Evolutionary conservation across 106 monocot species (phyloP), one percentile per base, ranked within the genome.

Genomic region (Vanilla planifolia): DNA sequence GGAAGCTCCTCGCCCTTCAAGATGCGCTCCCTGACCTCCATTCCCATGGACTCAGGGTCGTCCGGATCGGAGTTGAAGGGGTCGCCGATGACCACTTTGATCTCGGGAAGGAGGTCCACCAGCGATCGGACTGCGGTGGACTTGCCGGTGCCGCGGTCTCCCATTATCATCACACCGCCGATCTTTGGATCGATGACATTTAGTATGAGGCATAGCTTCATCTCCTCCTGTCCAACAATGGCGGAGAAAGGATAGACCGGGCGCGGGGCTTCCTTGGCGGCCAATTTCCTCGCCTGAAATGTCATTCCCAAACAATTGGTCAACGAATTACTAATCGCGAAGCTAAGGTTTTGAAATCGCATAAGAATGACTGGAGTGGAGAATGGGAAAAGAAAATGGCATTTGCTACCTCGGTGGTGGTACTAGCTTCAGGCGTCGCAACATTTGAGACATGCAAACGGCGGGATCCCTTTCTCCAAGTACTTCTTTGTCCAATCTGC

Each of bases 131-230:
- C 98, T 3, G 98, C 67, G 15, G 98, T 99, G 33, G 98, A 99
- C 60, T 99, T 99, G 15, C 98, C 98, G 1, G 98, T 99, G 35
- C 98, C 98, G n/a, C 98, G 73, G 64, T 99, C 98, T 28, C 98
- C 98, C 98, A 99, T 99, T 67, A 99, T 99, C 98, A 99, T 99
- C 26, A 99, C 98, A 6, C 98, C 98, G 26, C 98, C 92, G 33
- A 99, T 99, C 73, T 99, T 99, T 23, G 98, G 98, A 68, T 99
- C 98, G 61, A 99, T 92, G 44, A 99, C 98, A 40, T 99, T 99
- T 25, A 99, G 85, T 5, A 99, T 71, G 8, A 99, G 84, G 70
- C 98, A 99, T 5, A 99, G 69, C 50, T 99, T 99, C 98, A 99
- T 99, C 88, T 99, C 98, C 8, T 99, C 98, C 63, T 99, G 98